phyloP scores from a whole-genome alignment of 257 asterid genomes.

The Solanum clarkiae region DNA sequence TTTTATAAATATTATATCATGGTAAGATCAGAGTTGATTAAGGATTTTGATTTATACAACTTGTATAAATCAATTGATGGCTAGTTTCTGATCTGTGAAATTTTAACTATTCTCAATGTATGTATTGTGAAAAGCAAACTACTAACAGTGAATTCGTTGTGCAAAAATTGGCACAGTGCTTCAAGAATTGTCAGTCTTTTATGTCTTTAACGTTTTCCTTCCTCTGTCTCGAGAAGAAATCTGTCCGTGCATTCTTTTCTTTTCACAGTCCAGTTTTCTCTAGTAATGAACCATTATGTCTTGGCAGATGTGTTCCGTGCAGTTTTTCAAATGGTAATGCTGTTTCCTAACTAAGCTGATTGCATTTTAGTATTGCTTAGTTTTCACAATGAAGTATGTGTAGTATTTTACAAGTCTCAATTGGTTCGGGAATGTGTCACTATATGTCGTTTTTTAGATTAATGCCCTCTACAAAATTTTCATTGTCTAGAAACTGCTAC shows the following conservation, averaged over 20 bases:
- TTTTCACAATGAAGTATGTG: neutral
- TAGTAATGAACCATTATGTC: neutral
- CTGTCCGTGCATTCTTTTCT: neutral
- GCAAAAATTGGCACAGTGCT: neutral
- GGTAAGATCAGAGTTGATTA: neutral
- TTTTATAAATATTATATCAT: neutral
- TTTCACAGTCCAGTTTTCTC: neutral
- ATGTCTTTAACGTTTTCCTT: neutral
- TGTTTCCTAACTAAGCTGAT: neutral
- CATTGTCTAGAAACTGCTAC: neutral
- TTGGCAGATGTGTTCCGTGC: neutral
- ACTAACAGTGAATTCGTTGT: neutral
- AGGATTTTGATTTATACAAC: neutral
- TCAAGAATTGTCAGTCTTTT: neutral
- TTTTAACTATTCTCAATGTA: neutral
- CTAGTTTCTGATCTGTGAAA: neutral
- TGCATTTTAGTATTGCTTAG: neutral
- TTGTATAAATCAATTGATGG: neutral
- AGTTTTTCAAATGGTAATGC: neutral
- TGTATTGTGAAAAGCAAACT: neutral
- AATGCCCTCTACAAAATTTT: neutral
- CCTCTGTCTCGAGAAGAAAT: neutral
- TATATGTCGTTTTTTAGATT: neutral
- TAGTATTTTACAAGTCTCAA: neutral
- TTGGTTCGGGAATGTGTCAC: neutral